Evolutionary conservation across 2,329 filamentous ascomycete genomes (phyloP).

Genomic region (Talaromyces sp.): DNA sequence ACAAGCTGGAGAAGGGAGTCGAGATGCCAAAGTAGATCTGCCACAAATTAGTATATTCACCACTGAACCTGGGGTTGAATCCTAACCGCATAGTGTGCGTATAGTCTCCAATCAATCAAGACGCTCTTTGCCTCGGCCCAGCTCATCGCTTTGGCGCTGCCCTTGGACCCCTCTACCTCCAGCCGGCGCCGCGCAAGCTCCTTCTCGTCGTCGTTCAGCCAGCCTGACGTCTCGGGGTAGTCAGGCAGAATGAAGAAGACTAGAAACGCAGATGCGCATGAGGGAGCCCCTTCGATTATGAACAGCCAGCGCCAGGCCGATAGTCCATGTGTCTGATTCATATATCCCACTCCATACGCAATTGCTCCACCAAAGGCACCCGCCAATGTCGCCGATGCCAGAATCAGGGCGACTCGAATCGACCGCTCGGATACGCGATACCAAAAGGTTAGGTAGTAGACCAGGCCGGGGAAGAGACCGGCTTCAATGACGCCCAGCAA

Average conservation of each 20-base stretch:
- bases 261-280: conserved; percentile 17
- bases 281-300: conserved; percentile 16
- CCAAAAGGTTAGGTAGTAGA: conserved; percentile 49
- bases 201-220: conserved; percentile 24
- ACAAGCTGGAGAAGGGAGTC: conserved; percentile 55
- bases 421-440: conserved; percentile 53
- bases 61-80: neutral
- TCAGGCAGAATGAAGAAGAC: conserved; percentile 28
- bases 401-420: conserved; percentile 53
- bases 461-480: conserved; percentile 47
- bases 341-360: conserved; percentile 48
- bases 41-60: conserved; percentile 2
- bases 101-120: conserved; percentile 15
- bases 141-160: conserved; percentile 13
- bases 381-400: conserved; percentile 52
- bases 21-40: conserved; percentile 49
- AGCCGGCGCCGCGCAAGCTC: conserved; percentile 13
- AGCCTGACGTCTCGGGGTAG: conserved; percentile 26
- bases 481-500: conserved; percentile 49
- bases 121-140: conserved; percentile 16
- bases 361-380: conserved; percentile 51
- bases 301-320: conserved; percentile 20
- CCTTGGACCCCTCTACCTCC: conserved; percentile 13
- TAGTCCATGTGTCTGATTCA: conserved; percentile 24
- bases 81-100: conserved; percentile 44